A percentile compares a stretch with the other conserved stretches of the same genome.
Evolutionary conservation across 2,329 filamentous ascomycete genomes (phyloP).

Genomic region (Beauveria sp.): DNA sequence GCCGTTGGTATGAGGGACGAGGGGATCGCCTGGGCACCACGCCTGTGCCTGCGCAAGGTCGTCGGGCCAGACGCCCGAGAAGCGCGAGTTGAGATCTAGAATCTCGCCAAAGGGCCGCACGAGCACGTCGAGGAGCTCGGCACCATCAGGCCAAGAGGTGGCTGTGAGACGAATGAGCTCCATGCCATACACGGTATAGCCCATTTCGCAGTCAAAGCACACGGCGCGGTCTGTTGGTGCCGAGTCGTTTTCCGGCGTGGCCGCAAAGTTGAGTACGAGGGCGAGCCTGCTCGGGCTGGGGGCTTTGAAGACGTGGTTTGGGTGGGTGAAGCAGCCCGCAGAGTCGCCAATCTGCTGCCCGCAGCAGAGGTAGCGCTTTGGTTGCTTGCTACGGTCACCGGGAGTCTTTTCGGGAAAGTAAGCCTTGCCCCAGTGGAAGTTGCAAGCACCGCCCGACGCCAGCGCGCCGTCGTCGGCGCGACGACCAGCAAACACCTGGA

Average conservation of each 20-base stretch:
- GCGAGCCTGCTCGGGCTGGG: constrained; percentile 70
- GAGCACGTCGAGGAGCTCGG: constrained; percentile 71
- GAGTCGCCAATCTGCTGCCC: constrained; percentile 64
- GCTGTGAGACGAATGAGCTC: constrained; percentile 88
- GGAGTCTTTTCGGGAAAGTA: constrained; percentile 50
- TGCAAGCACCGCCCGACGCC: constrained; percentile 69
- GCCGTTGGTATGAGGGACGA: constrained; percentile 20
- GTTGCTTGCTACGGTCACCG: constrained; percentile 46
- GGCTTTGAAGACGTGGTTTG: constrained; percentile 83
- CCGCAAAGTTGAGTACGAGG: constrained; percentile 67
- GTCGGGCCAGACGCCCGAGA: constrained; percentile 76
- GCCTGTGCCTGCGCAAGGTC: constrained; percentile 63
- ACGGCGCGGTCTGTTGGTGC: constrained; percentile 54
- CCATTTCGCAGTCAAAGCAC: constrained; percentile 96
- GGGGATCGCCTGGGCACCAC: constrained; percentile 31
- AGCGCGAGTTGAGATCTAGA: constrained; percentile 85
- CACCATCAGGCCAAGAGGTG: constrained; percentile 74
- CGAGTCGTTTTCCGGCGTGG: constrained; percentile 61
- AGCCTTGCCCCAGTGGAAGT: constrained; percentile 69
- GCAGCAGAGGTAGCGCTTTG: constrained; percentile 71
- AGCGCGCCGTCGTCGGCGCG: constrained; percentile 69
- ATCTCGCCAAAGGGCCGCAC: constrained; percentile 78
- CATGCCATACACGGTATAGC: constrained; percentile 80
- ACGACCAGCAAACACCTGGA: constrained; percentile 86
- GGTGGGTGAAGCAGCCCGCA: constrained; percentile 61